Evolutionary conservation across 352 stramenopile species (phyloP), one percentile per base, ranked within the genome.

Genomic region (Phytopythium ostracodes): DNA sequence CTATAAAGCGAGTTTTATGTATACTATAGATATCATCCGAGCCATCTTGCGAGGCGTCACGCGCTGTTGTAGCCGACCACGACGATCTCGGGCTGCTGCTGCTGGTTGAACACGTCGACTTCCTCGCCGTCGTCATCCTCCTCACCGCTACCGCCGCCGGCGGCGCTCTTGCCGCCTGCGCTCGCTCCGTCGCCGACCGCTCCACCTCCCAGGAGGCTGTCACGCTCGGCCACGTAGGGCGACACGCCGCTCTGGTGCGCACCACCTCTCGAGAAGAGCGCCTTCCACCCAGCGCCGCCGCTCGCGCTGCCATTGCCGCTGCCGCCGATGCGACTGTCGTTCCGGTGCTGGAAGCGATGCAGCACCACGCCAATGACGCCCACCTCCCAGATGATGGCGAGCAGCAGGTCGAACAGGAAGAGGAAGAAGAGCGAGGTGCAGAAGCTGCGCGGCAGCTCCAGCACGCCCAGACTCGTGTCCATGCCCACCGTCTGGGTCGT

Each of bases 351-450:
- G 36, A 87, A 71, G 27, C 80, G 76, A 42, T 71, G 70, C 11
- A 91, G 51, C 11, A 89, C 20, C 20, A 89, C 57, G 1, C 76
- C 77, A 4, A 91, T 75, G 22, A 88, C 77, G 11, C 86, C 25
- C 7, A 87, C 54, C 56, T 92, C 82, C 79, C 79, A 92, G 47
- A 75, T 64, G 4, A 86, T 35, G 29, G 79, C 80, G 4, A 84
- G 75, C 7, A 77, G 67, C 5, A 76, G 56, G 33, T 92, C 76
- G 40, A 89, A 88, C 29, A 88, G 69, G 47, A 89, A 89, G 11
- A 92, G 72, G 43, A 83, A 81, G 55, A 89, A 87, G 27, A 91
- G 70, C 25, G 77, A 85, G 40, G 75, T 79, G 38, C 72, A 76
- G 59, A 89, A 91, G 20, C 67, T 69, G 9, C 62, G 66, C 0